These are phyloP conservation scores for Scutellaria barbata DNA, from an alignment of 257 asterid species.

Conservation along the genomic window DNA sequence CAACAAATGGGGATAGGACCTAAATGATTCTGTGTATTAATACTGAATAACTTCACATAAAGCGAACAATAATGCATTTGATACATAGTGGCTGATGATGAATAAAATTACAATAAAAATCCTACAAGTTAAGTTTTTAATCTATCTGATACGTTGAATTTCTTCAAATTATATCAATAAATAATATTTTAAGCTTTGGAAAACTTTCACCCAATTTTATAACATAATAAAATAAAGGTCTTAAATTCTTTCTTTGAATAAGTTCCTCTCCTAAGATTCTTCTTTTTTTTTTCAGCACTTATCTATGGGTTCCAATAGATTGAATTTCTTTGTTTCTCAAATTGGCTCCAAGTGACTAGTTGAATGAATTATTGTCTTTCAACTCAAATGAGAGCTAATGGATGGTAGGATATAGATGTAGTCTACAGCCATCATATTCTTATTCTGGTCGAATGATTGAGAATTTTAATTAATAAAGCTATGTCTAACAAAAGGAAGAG, in stretches of 20 bases:
- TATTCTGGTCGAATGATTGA: not conserved
- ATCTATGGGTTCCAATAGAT: not conserved
- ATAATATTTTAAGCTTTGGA: not conserved
- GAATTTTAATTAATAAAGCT: not conserved
- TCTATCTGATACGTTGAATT: slow-evolving; percentile 1
- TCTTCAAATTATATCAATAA: not conserved
- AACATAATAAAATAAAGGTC: not conserved
- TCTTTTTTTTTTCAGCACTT: not conserved
- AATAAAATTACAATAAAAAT: slow-evolving; percentile 3
- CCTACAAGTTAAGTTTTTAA: not conserved
- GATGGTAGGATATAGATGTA: not conserved
- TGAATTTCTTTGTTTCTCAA: not conserved
- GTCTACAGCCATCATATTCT: slow-evolving; percentile 22
- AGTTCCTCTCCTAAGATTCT: not conserved
- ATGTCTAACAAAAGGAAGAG: slow-evolving; percentile 15
- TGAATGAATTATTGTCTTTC: slow-evolving; percentile 19
- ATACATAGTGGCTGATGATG: slow-evolving; percentile 13
- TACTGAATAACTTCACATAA: slow-evolving; percentile 7
- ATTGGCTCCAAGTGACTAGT: not conserved
- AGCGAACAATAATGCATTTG: not conserved
- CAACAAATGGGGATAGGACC: not conserved
- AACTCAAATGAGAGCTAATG: slow-evolving; percentile 12
- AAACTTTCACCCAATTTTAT: not conserved
- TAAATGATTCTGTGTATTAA: not conserved
- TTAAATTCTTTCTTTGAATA: not conserved